phyloP scores from a whole-genome alignment of 2,329 filamentous ascomycete genomes.

The Exophiala alcalophila region DNA sequence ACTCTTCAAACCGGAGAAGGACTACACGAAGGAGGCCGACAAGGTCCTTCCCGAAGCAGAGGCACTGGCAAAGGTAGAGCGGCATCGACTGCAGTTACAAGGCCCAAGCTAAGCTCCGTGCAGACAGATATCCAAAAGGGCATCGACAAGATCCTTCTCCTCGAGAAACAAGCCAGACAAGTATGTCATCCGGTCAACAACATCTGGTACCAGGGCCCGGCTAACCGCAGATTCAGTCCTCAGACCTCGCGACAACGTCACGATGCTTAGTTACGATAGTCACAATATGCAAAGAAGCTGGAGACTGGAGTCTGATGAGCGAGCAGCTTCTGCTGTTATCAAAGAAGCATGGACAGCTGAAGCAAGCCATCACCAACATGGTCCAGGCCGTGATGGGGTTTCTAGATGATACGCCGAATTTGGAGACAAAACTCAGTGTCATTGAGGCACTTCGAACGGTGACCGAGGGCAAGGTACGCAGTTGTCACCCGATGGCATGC shows the following conservation, averaged over 20 bases:
- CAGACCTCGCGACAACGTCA: conserved; percentile 92
- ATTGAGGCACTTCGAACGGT: conserved; percentile 95
- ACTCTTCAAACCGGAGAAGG: conserved; percentile 90
- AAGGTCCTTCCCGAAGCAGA: conserved; percentile 86
- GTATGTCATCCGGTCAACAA: conserved; percentile 48
- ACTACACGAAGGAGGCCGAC: conserved; percentile 96
- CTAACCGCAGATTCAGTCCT: conserved; percentile 59
- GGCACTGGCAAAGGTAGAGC: conserved; percentile 74
- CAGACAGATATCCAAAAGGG: conserved; percentile 72
- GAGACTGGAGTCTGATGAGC: conserved; percentile 92
- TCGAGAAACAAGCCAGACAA: conserved; percentile 98
- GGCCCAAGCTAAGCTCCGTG: conserved; percentile 27
- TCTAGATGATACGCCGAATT: conserved; percentile 76
- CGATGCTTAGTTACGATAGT: conserved; percentile 83
- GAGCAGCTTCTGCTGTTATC: conserved; percentile 94
- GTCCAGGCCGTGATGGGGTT: conserved; percentile 94
- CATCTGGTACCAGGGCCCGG: conserved; percentile 5
- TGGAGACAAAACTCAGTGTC: conserved; percentile 85
- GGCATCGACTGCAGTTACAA: conserved; percentile 2
- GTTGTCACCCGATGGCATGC: not conserved
- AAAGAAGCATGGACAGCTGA: conserved; percentile 99
- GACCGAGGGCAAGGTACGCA: conserved; percentile 82
- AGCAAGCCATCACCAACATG: conserved; percentile 98
- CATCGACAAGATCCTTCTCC: conserved; percentile 83
- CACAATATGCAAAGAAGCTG: conserved; percentile 87